Base-by-base conservation (phyloP, 495 filamentous ascomycete genomes). In the Penicillium macrosclerotiorum region DNA sequence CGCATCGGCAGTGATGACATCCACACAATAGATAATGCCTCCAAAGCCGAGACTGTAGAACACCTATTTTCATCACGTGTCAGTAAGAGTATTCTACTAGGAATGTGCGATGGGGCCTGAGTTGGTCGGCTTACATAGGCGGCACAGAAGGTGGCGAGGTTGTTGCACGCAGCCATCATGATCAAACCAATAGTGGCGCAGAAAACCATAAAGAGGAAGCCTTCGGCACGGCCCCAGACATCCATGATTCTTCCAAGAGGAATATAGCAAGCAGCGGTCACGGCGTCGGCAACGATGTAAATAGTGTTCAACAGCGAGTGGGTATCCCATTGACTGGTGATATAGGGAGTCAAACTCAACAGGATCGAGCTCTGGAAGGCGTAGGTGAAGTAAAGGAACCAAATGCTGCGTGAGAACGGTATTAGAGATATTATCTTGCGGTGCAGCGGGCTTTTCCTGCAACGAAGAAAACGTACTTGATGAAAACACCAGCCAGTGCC, bases 211-310 rank as follows among this genome's bases (percentile, higher is more conserved):
- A 74, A 32, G 9, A 61, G 65, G 52, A 84, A 87, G 25, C 74
- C 74, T 38, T 76, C 60, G 52, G 79, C 52, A 59, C 81, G 59
- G 43, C 83, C 85, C 71, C 76, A 88, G 19, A 84, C 65, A 53
- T 89, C 83, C 55, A 88, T 70, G 30, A 85, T 69, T 62, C 87
- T 86, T 32, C 82, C 84, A 14, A 85, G 62, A 2, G 84, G 76
- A 33, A 88, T 62, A 42, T 62, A 72, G 4, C 55, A 55, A 8
- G 66, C 66, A 8, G 62, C 63, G 1, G 66, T 44, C 42, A 69
- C 60, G 26, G 55, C 71, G 32, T 69, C 71, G 18, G 75, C 66
- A 2, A 85, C 72, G 37, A 83, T 71, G 30, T 68, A 74, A 37
- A 83, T 76, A 14, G 77, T 75, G 24, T 77, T 75, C 35, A 83